Conservation (phyloP, 2,329 filamentous ascomycete species). For the Trichoderma afroharzianum region DNA sequence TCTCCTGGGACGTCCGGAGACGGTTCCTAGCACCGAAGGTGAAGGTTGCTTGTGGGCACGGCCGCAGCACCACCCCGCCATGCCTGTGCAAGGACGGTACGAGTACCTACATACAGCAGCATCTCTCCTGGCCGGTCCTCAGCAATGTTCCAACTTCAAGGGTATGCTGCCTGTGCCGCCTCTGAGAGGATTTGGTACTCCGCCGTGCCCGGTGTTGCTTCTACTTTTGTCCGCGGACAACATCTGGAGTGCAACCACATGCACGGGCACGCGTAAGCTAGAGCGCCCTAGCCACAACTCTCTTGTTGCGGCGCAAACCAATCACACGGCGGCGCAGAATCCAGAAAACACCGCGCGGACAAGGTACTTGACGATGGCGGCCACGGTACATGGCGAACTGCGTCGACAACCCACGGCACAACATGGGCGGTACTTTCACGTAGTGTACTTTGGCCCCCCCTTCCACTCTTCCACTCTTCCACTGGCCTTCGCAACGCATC, state of each 20-base stretch:
- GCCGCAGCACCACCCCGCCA: neutral
- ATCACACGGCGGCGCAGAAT: neutral
- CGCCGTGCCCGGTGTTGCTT: conserved; percentile 1
- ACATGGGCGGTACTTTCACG: neutral
- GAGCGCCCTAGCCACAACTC: conserved; percentile 2
- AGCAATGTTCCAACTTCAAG: neutral
- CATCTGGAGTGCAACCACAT: neutral
- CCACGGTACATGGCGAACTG: neutral
- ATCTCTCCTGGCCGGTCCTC: neutral
- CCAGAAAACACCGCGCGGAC: neutral
- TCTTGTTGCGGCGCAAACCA: neutral
- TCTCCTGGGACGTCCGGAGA: conserved; percentile 14
- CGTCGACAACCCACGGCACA: neutral
- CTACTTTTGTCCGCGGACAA: neutral
- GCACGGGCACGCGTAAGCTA: neutral
- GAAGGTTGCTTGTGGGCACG: neutral
- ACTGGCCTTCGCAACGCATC: neutral
- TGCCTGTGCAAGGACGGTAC: neutral
- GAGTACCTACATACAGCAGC: neutral
- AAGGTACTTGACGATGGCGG: neutral
- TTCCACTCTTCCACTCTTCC: neutral
- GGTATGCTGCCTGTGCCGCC: neutral
- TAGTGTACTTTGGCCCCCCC: neutral
- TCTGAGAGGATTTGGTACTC: neutral
- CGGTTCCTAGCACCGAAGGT: conserved; percentile 6